phyloP scores from a whole-genome alignment of 495 filamentous ascomycete species.

The Cercophora sp. region DNA sequence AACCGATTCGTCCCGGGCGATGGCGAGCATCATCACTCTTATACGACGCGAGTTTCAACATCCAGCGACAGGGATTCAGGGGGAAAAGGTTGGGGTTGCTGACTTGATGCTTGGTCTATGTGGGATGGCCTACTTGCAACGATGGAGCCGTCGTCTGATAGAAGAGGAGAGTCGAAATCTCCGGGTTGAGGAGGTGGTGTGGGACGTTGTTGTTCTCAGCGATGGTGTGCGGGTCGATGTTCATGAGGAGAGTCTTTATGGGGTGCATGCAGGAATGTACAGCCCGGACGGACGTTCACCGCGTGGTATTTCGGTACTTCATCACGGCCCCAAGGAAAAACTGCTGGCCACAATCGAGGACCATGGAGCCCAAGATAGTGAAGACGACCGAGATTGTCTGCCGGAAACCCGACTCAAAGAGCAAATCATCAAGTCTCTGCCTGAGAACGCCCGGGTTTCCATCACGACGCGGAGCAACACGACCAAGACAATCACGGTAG shows the following conservation, averaged over 20 bases:
- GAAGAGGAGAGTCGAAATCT: constrained; percentile 51
- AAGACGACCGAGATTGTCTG: constrained; percentile 37
- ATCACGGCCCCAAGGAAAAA: constrained; percentile 26
- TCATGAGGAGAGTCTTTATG: constrained; percentile 37
- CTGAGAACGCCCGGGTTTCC: constrained; percentile 52
- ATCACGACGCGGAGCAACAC: constrained; percentile 62
- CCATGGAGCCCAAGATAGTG: constrained; percentile 28
- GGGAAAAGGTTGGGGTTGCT: constrained; percentile 60
- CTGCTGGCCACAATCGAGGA: constrained; percentile 49
- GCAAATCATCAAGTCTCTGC: constrained; percentile 42
- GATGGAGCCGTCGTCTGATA: constrained; percentile 58
- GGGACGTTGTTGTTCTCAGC: constrained; percentile 75
- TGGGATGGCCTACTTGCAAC: constrained; percentile 68
- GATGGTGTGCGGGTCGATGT: constrained; percentile 60
- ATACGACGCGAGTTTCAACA: constrained; percentile 69
- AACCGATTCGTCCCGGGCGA: constrained; percentile 76
- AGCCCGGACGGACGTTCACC: constrained; percentile 15
- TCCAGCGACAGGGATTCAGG: constrained; percentile 52
- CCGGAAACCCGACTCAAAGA: constrained; percentile 42
- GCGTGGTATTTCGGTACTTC: neutral
- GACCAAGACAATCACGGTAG: constrained; percentile 68
- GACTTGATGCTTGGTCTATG: constrained; percentile 66
- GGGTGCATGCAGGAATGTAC: constrained; percentile 23
- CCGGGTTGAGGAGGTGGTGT: constrained; percentile 60
- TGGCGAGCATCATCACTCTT: constrained; percentile 71